A percentile compares a stretch with the other conserved stretches of the same genome.
Evolutionary conservation across 1,139 yeast species (phyloP).

Genomic region (Hansenula lynferdii): DNA sequence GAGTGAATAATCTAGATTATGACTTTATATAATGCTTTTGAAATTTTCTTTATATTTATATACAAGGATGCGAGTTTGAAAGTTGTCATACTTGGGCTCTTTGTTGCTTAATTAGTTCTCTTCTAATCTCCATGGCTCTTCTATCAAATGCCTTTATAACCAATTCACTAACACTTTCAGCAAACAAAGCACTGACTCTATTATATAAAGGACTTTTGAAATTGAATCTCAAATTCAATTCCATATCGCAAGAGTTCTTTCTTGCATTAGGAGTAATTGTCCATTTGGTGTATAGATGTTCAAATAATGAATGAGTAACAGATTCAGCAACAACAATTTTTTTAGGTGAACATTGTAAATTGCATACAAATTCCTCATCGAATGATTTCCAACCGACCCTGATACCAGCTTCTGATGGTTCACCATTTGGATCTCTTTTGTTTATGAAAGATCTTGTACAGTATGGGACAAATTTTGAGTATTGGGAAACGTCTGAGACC

Average conservation of each 20-base stretch:
- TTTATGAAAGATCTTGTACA: slow-evolving; percentile 65
- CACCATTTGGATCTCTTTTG: slow-evolving; percentile 33
- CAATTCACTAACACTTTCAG: slow-evolving; percentile 63
- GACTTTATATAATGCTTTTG: too few relatives aligned
- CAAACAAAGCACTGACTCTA: slow-evolving; percentile 67
- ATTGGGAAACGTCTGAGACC: slow-evolving; percentile 69
- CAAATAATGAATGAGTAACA: slow-evolving; percentile 60
- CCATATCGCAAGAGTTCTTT: slow-evolving; percentile 48
- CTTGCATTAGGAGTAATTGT: slow-evolving; percentile 39
- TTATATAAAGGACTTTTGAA: slow-evolving; percentile 78
- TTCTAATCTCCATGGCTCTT: slow-evolving; percentile 42
- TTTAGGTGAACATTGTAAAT: slow-evolving; percentile 43
- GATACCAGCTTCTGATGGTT: slow-evolving; percentile 65
- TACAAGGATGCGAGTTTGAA: neutral
- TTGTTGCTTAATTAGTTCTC: slow-evolving; percentile 3
- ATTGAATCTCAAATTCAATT: slow-evolving; percentile 55
- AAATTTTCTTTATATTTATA: too few relatives aligned
- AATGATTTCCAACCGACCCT: slow-evolving; percentile 77
- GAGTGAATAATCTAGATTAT: too few relatives aligned
- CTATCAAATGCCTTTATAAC: slow-evolving; percentile 81
- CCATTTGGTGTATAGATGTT: slow-evolving; percentile 73
- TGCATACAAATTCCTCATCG: slow-evolving; percentile 75
- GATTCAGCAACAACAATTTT: slow-evolving; percentile 54
- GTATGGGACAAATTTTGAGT: slow-evolving; percentile 80
- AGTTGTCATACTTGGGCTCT: neutral